Conservation (phyloP, 345 rosid genomes). For the Arabidopsis thaliana region DNA sequence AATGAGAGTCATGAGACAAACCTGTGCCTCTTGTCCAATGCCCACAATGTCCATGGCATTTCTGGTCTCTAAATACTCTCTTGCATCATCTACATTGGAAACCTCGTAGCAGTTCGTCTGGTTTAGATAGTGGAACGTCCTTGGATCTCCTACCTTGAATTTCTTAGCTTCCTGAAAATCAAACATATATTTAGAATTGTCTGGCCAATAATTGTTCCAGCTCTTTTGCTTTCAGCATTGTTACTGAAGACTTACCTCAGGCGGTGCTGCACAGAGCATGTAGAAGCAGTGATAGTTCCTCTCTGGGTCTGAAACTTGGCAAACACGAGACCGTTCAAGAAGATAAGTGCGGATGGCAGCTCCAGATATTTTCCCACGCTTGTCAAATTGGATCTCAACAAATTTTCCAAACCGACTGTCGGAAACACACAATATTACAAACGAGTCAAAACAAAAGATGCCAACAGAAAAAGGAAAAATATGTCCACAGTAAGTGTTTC, state of each 20-base stretch:
- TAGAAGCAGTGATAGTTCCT: conserved; percentile 81
- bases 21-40: conserved; percentile 69
- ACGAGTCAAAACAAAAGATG: conserved; percentile 17
- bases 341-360: conserved; percentile 83
- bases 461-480: neutral
- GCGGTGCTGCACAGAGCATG: conserved; percentile 76
- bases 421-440: conserved; percentile 13
- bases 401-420: conserved; percentile 88
- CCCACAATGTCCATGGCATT: conserved; percentile 88
- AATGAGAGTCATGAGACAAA: conserved; percentile 28
- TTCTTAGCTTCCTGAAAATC: conserved; percentile 62
- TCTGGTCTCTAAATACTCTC: conserved; percentile 74
- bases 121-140: conserved; percentile 69
- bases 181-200: conserved; percentile 1
- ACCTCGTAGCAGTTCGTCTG: conserved; percentile 72
- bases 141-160: conserved; percentile 72
- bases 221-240: conserved; percentile 30
- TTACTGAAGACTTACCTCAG: conserved; percentile 51
- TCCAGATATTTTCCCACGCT: conserved; percentile 85
- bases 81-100: conserved; percentile 72
- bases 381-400: conserved; percentile 89
- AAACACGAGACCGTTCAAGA: conserved; percentile 82
- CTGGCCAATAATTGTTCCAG: conserved; percentile 7
- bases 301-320: conserved; percentile 81
- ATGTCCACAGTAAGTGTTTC: conserved; percentile 15